Percentiles rank a stretch among this genome's conserved stretches.
These are phyloP conservation scores for Emydomyces testavorans DNA, from an alignment of 2,329 filamentous ascomycete genomes.

Conservation along the genomic window DNA sequence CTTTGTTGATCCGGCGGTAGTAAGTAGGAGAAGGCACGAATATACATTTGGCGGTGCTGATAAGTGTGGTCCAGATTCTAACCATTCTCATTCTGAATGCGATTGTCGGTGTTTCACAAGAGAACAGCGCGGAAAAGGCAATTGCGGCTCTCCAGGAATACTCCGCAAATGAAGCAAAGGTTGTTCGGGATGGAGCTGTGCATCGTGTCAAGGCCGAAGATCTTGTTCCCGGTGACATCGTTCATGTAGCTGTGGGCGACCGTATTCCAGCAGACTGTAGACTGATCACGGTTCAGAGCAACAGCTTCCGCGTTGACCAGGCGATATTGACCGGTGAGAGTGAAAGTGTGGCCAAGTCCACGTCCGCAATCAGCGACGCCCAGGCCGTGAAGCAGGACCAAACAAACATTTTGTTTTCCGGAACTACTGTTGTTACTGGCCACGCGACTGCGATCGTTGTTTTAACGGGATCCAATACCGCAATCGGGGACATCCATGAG, in stretches of 20 bases:
- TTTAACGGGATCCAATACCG: constrained; percentile 76
- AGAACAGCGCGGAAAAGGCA: constrained; percentile 96
- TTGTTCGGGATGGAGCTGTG: constrained; percentile 70
- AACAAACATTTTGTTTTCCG: constrained; percentile 95
- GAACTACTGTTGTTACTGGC: constrained; percentile 90
- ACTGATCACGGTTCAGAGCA: constrained; percentile 81
- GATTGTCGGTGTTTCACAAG: constrained; percentile 93
- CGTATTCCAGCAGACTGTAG: constrained; percentile 92
- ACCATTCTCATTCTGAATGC: constrained; percentile 95
- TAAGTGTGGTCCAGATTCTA: constrained; percentile 54
- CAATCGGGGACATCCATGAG: constrained; percentile 97
- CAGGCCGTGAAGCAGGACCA: constrained; percentile 95
- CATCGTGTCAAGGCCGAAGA: constrained; percentile 89
- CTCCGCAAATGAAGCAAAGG: constrained; percentile 94
- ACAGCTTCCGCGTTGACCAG: constrained; percentile 93
- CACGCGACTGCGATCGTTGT: constrained; percentile 86
- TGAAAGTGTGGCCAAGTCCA: constrained; percentile 87
- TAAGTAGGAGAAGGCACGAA: constrained; percentile 42
- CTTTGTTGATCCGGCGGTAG: constrained; percentile 90
- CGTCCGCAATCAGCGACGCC: constrained; percentile 55
- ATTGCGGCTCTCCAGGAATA: constrained; percentile 98
- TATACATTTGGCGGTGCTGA: background rate
- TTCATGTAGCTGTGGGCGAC: constrained; percentile 80
- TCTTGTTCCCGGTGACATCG: constrained; percentile 84
- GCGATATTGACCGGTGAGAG: constrained; percentile 95